phyloP scores from a whole-genome alignment of 192 early-diverging fungal species.

The Backusella tuberculispora region DNA sequence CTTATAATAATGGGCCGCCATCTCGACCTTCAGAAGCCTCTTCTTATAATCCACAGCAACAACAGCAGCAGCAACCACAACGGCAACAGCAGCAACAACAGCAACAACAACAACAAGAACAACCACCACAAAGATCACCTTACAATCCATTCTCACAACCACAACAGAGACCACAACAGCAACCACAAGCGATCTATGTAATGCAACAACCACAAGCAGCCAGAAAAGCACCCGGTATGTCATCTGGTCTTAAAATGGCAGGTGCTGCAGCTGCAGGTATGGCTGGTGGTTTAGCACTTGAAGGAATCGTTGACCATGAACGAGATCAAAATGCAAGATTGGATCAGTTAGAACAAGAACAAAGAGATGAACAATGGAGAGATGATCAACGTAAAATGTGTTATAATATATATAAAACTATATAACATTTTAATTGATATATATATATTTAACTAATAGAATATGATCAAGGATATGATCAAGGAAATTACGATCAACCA shows the following conservation, averaged over 20 bases:
- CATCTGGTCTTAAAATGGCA: slow-evolving; percentile 33
- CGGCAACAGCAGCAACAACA: too few relatives aligned
- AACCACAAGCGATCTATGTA: not conserved
- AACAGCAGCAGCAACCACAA: too few relatives aligned
- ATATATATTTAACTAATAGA: not conserved
- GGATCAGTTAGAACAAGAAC: slow-evolving; percentile 24
- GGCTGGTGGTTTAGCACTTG: slow-evolving; percentile 33
- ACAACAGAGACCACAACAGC: not conserved
- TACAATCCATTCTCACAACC: too few relatives aligned
- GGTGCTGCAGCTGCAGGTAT: slow-evolving; percentile 30
- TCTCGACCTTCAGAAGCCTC: too few relatives aligned
- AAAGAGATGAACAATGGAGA: slow-evolving; percentile 12
- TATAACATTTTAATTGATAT: not conserved
- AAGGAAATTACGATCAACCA: not conserved
- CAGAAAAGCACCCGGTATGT: not conserved
- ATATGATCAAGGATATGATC: not conserved
- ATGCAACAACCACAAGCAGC: not conserved
- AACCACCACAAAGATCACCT: too few relatives aligned
- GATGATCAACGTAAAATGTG: not conserved
- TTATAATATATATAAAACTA: too few relatives aligned
- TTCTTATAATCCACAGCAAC: too few relatives aligned
- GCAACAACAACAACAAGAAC: too few relatives aligned
- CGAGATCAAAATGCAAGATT: slow-evolving; percentile 30
- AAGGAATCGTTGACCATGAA: slow-evolving; percentile 37
- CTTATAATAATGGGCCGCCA: too few relatives aligned